Percentiles rank a stretch among this genome's conserved stretches.
Conservation (phyloP, 768 basidiomycete species). For the Collybia sordida region DNA sequence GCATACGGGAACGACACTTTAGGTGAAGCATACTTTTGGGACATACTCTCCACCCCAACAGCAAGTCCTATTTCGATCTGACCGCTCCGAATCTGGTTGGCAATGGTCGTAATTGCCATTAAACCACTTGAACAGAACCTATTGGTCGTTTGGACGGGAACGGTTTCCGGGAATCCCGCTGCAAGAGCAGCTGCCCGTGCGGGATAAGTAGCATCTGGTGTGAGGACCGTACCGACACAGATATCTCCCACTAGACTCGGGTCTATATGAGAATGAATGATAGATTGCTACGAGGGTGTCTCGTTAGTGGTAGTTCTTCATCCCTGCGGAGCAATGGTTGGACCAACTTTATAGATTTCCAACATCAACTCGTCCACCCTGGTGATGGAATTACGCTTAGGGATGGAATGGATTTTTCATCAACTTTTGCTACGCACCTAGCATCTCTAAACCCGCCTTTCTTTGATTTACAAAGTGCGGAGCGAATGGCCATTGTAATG, state of each 20-base stretch:
- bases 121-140: constrained; percentile 84
- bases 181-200: constrained; percentile 75
- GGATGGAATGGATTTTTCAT: constrained; percentile 4
- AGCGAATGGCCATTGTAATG: constrained; percentile 78
- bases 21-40: constrained; percentile 48
- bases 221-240: constrained; percentile 76
- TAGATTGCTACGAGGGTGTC: constrained; percentile 45
- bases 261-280: constrained; percentile 57
- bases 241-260: constrained; percentile 72
- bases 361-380: constrained; percentile 80
- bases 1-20: not conserved
- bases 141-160: constrained; percentile 74
- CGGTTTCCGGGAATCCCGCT: constrained; percentile 78
- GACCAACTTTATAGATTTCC: constrained; percentile 72
- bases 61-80: constrained; percentile 82
- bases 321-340: not conserved
- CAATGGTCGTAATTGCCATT: constrained; percentile 78
- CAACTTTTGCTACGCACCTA: constrained; percentile 35
- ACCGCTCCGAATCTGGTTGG: constrained; percentile 74
- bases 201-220: constrained; percentile 63
- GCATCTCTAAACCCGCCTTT: constrained; percentile 78
- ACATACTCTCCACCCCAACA: constrained; percentile 88
- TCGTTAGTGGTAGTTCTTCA: constrained; percentile 3
- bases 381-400: constrained; percentile 7
- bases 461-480: constrained; percentile 73